Percentiles rank a stretch among this genome's conserved stretches.
Conservation (phyloP, 257 asterid genomes). For the Gynochthodes officinalis region DNA sequence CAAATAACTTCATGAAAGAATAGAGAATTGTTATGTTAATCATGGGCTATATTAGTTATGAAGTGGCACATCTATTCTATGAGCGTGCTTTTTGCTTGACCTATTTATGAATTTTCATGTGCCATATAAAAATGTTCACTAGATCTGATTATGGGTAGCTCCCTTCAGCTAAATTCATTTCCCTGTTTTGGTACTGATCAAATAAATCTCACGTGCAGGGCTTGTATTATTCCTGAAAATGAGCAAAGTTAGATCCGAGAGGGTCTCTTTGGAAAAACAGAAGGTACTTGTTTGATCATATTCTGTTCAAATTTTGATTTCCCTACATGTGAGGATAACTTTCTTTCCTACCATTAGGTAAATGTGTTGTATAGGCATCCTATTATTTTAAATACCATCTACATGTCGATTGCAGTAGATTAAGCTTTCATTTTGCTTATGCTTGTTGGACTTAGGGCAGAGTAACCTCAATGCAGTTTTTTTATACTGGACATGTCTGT, state of each 20-base stretch:
- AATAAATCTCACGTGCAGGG: conserved; percentile 43
- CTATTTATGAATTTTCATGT: neutral
- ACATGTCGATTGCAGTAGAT: neutral
- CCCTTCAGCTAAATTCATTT: neutral
- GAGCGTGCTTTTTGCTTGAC: neutral
- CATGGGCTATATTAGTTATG: neutral
- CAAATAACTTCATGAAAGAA: neutral
- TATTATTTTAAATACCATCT: neutral
- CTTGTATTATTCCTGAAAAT: conserved; percentile 76
- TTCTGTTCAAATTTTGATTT: neutral
- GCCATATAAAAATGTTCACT: no score
- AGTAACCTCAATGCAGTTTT: neutral
- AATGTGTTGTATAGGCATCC: neutral
- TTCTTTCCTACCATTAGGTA: neutral
- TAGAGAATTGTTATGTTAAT: neutral
- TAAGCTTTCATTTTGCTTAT: neutral
- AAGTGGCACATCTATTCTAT: neutral
- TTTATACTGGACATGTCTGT: neutral
- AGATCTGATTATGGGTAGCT: neutral
- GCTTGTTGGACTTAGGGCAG: conserved; percentile 1
- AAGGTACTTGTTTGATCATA: conserved; percentile 48
- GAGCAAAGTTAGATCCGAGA: conserved; percentile 93
- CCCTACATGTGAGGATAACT: neutral
- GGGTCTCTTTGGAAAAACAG: conserved; percentile 73
- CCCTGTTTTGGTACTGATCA: conserved; percentile 11